These are phyloP conservation scores for Exophiala sideris DNA, from an alignment of 2,329 filamentous ascomycete genomes.

Conservation along the genomic window DNA sequence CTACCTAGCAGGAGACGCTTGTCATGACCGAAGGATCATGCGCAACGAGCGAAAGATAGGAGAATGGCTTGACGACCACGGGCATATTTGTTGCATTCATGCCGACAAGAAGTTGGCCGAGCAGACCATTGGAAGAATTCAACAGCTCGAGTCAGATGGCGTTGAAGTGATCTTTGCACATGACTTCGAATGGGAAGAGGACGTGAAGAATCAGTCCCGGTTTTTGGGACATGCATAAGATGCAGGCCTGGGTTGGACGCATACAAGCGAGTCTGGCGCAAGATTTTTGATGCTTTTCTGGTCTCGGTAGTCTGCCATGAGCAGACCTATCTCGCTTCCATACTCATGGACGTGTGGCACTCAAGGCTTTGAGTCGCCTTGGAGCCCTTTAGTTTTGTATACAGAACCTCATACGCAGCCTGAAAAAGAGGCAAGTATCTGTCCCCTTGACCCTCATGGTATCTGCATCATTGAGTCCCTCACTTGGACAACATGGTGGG, in stretches of 20 bases:
- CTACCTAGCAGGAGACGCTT: constrained; percentile 35
- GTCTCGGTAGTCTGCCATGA: background rate
- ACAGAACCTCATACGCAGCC: too few relatives aligned
- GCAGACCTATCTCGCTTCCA: too few relatives aligned
- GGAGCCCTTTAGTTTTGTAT: too few relatives aligned
- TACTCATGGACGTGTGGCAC: too few relatives aligned
- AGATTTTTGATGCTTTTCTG: background rate
- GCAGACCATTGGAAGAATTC: constrained; percentile 29
- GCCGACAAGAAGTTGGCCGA: constrained; percentile 27
- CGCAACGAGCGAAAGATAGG: constrained; percentile 31
- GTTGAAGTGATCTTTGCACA: constrained; percentile 34
- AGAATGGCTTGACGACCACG: constrained; percentile 30
- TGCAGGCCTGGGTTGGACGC: background rate
- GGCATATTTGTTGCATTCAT: constrained; percentile 33
- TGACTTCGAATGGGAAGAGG: constrained; percentile 32
- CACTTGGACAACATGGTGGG: too few relatives aligned
- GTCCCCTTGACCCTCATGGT: too few relatives aligned
- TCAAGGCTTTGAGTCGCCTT: background rate
- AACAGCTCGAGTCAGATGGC: constrained; percentile 20
- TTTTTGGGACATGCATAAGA: constrained; percentile 18
- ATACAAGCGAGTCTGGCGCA: background rate
- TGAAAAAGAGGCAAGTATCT: background rate
- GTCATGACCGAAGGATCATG: constrained; percentile 34
- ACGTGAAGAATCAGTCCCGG: constrained; percentile 13
- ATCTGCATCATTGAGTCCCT: too few relatives aligned